Percentiles rank a stretch among this genome's conserved stretches.
phyloP scores from a whole-genome alignment of 176 grass and related monocot species.

The Carex pumila region DNA sequence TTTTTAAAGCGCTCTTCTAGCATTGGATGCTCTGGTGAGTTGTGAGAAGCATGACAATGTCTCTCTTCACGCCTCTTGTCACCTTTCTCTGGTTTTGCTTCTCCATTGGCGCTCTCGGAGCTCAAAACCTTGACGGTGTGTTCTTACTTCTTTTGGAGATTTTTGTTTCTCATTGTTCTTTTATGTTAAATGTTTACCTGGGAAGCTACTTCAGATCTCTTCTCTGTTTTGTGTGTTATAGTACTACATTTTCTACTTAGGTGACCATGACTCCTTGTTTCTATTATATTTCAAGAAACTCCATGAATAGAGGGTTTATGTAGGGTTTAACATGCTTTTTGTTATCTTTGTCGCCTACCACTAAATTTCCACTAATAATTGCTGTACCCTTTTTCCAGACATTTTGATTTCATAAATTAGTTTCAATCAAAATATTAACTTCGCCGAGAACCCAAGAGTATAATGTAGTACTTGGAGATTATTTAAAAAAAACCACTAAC shows the following conservation, averaged over 20 bases:
- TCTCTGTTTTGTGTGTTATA: neutral
- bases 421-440: neutral
- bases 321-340: neutral
- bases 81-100: constrained; percentile 13
- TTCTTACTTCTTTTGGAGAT: neutral
- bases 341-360: neutral
- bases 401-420: neutral
- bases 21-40: constrained; percentile 5
- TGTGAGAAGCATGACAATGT: neutral
- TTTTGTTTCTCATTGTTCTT: neutral
- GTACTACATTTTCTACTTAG: neutral
- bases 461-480: neutral
- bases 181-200: neutral
- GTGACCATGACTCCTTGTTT: neutral
- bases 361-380: neutral
- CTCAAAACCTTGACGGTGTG: constrained; percentile 28
- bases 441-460: neutral
- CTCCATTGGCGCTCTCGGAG: constrained; percentile 2
- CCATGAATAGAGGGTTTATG: neutral
- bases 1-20: constrained; percentile 3
- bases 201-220: neutral
- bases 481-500: neutral
- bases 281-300: neutral
- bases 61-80: neutral
- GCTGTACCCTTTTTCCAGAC: neutral